These are phyloP conservation scores for Saccharomyces hybrid DNA, from an alignment of 1,139 yeast genomes.

Conservation along the genomic window DNA sequence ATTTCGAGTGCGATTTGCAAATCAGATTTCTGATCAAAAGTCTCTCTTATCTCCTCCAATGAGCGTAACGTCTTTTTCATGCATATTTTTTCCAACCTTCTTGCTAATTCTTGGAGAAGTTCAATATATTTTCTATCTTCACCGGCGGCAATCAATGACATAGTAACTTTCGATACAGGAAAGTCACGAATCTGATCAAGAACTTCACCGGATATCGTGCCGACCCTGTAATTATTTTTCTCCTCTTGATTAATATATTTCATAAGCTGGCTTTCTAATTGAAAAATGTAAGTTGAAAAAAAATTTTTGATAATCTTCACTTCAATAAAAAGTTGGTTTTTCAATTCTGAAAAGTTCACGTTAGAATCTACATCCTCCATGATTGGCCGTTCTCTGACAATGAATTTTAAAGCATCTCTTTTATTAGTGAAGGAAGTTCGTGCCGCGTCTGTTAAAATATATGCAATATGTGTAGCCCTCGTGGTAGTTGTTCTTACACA, in stretches of 20 bases:
- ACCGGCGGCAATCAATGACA: neutral
- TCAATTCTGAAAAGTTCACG: neutral
- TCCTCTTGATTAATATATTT: neutral
- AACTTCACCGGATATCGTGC: neutral
- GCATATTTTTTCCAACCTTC: neutral
- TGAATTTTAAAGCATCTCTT: neutral
- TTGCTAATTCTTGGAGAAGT: neutral
- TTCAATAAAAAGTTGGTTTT: neutral
- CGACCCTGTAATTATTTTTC: neutral
- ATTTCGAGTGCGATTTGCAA: neutral
- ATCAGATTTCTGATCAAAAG: neutral
- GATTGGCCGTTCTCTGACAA: neutral
- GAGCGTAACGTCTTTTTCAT: neutral
- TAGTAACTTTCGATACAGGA: neutral
- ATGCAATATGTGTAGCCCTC: neutral
- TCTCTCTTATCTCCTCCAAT: neutral
- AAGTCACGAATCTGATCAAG: neutral
- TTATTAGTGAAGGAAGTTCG: neutral
- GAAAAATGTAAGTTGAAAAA: neutral
- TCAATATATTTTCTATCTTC: neutral
- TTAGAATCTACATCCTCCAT: neutral
- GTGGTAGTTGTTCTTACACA: neutral
- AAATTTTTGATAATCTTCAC: neutral
- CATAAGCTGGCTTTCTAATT: neutral
- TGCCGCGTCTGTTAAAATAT: neutral